Percentiles rank a stretch among this genome's conserved stretches.
These are phyloP conservation scores for Rhizopogon vinicolor DNA, from an alignment of 768 basidiomycete genomes.

Conservation along the genomic window DNA sequence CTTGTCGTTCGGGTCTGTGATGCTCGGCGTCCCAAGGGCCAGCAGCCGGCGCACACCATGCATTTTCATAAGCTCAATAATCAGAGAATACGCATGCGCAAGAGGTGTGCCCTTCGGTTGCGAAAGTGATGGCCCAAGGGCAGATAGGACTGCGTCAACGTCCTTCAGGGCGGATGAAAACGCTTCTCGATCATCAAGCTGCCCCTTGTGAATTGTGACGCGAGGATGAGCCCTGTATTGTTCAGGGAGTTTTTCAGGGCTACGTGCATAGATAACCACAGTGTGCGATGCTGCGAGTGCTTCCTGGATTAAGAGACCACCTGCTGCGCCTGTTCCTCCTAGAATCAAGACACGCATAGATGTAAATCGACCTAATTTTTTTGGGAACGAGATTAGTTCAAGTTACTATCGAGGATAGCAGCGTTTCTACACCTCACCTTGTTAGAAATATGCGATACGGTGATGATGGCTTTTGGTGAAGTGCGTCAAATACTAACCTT, in stretches of 20 bases:
- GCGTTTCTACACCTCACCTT: not conserved
- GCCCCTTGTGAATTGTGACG: slow-evolving; percentile 49
- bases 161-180: slow-evolving; percentile 50
- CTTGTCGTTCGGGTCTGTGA: slow-evolving; percentile 56
- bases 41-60: slow-evolving; percentile 54
- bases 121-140: slow-evolving; percentile 50
- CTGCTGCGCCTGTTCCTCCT: slow-evolving; percentile 65
- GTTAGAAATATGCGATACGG: not conserved
- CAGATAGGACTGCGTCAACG: slow-evolving; percentile 61
- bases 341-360: slow-evolving; percentile 57
- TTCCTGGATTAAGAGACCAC: slow-evolving; percentile 53
- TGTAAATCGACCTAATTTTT: not conserved
- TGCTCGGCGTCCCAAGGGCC: slow-evolving; percentile 63
- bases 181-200: slow-evolving; percentile 46
- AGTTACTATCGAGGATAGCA: not conserved
- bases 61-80: slow-evolving; percentile 55
- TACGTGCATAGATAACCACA: slow-evolving; percentile 60
- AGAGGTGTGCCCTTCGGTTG: slow-evolving; percentile 51
- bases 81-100: slow-evolving; percentile 49
- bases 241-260: slow-evolving; percentile 56
- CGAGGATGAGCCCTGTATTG: slow-evolving; percentile 40
- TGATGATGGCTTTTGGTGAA: not conserved
- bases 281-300: slow-evolving; percentile 40
- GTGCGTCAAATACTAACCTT: not conserved
- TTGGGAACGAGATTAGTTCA: not conserved